Percentiles rank a stretch among this genome's conserved stretches.
Conservation (phyloP, 306 rosid genomes). For the Betula pendula region DNA sequence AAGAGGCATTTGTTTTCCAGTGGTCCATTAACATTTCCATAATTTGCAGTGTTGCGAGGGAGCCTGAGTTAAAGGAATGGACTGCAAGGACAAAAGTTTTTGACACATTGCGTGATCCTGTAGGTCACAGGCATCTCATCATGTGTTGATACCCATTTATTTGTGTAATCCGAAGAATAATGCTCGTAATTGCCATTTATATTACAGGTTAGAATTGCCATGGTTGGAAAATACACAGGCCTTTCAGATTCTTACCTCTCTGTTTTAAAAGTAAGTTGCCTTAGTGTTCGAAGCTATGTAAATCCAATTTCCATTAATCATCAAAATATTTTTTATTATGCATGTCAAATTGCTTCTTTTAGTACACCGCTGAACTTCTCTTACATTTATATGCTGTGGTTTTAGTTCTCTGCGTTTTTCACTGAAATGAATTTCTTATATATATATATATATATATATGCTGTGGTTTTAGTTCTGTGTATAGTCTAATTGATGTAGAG, state of each 20-base stretch:
- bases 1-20: not conserved
- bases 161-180: not conserved
- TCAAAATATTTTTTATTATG: not conserved
- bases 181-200: constrained; percentile 1
- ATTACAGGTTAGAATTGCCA: constrained; percentile 82
- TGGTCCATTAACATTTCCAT: constrained; percentile 11
- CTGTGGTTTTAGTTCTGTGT: not conserved
- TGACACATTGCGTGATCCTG: constrained; percentile 51
- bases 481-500: not conserved
- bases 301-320: constrained; percentile 1
- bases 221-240: constrained; percentile 95
- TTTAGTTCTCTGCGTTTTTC: too few relatives aligned
- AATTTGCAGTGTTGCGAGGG: constrained; percentile 51
- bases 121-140: constrained; percentile 39
- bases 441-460: too few relatives aligned
- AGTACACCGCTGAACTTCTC: not conserved
- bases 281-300: not conserved
- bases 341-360: not conserved
- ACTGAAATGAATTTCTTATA: too few relatives aligned
- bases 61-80: constrained; percentile 75
- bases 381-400: not conserved
- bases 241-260: constrained; percentile 94
- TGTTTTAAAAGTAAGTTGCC: constrained; percentile 64
- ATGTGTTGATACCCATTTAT: constrained; percentile 2
- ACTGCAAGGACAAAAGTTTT: constrained; percentile 56